Evolutionary conservation across 106 monocot species (phyloP).

Genomic region (Dioscorea alata): DNA sequence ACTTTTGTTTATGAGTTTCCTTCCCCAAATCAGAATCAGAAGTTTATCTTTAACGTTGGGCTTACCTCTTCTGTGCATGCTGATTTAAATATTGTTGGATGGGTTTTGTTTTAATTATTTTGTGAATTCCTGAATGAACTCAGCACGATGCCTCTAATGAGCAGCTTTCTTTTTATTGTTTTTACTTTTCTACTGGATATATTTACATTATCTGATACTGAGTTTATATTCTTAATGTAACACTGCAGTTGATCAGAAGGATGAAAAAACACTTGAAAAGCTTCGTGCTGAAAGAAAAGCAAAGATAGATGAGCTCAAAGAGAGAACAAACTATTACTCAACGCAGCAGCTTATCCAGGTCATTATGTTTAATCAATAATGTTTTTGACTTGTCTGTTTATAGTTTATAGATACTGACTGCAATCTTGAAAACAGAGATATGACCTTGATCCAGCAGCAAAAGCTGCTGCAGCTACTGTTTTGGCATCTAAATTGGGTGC

Average conservation of each 20-base stretch:
- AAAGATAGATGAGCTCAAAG: slow-evolving; percentile 89
- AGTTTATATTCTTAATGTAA: too few relatives aligned
- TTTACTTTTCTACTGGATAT: too few relatives aligned
- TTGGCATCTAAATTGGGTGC: slow-evolving; percentile 83
- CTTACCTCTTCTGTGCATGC: too few relatives aligned
- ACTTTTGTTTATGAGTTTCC: too few relatives aligned
- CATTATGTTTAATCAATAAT: not conserved
- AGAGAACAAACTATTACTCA: slow-evolving; percentile 94
- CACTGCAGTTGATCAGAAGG: slow-evolving; percentile 62
- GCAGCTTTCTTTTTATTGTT: too few relatives aligned
- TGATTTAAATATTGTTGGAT: too few relatives aligned
- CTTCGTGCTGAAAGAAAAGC: slow-evolving; percentile 80
- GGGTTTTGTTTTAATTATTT: too few relatives aligned
- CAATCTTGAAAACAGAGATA: slow-evolving; percentile 71
- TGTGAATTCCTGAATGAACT: too few relatives aligned
- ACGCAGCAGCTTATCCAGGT: slow-evolving; percentile 98
- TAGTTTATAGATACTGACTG: slow-evolving; percentile 3
- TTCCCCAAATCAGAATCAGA: too few relatives aligned
- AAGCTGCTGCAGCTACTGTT: slow-evolving; percentile 84
- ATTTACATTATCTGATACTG: too few relatives aligned
- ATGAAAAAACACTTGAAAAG: slow-evolving; percentile 76
- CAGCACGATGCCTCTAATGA: too few relatives aligned
- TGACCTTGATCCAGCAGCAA: slow-evolving; percentile 90
- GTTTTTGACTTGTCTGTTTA: not conserved
- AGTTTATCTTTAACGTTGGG: too few relatives aligned